Evolutionary conservation across 2,329 filamentous ascomycete genomes (phyloP), one percentile per base, ranked within the genome.

Genomic region (Microascus cirrosus): DNA sequence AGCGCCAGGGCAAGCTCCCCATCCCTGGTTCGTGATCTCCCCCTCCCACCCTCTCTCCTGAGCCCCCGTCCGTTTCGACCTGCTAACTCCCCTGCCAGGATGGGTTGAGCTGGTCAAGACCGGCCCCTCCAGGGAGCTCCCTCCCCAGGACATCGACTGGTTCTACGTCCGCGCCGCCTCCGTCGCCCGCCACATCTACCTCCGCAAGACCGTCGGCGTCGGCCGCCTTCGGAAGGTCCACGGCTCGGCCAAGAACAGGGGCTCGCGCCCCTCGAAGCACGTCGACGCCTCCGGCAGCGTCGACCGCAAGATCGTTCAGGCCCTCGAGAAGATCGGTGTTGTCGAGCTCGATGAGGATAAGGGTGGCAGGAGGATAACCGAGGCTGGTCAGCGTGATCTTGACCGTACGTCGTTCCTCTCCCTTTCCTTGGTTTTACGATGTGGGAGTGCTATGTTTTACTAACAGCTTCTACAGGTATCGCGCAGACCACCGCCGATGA

Each of bases 51-150:
- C 3, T 55, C 28, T 20, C 34, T 8, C 12, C 28, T 34, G 42
- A 2, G 20, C 39, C 39, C 39, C 15, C 10, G 13, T 18, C 2
- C 6, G 39, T 45, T 50, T 13, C 4, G n/a, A 8, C 45, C 20
- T 50, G 45, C 45, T 50, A 50, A 45, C 39, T 3, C 8, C 15
- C 10, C 13, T 8, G 28, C 28, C 39, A 95, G 91, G 90, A 82
- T 97, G 93, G 93, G 93, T 96, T 77, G 94, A 99, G 76, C 96
- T 93, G 72, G 94, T 97, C 81, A 99, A 99, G 89, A 96, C 93
- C 69, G 93, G 90, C 71, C 84, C 87, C 74, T 88, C 89, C 75
- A 96, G 96, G 80, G 94, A 99, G 83, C 89, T 99, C 69, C 93
- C 93, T 72, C 94, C 93, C 72, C 92, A 97, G 85, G 88, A 92